These are phyloP conservation scores for Camillea tinctor DNA, from an alignment of 2,329 filamentous ascomycete species.

Conservation along the genomic window DNA sequence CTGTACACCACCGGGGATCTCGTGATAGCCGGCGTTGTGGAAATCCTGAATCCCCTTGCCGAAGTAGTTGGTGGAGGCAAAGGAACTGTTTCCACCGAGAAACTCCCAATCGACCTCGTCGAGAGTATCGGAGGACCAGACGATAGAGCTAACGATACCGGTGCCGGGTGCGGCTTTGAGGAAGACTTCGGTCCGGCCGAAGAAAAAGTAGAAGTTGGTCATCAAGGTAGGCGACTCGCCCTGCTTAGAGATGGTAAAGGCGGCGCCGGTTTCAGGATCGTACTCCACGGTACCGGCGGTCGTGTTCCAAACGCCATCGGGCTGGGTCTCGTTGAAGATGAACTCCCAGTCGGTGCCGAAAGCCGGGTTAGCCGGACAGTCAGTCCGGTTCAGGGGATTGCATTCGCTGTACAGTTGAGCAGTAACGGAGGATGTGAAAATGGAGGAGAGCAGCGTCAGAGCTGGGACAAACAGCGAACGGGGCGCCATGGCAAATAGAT, in stretches of 20 bases:
- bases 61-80: constrained; percentile 74
- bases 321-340: constrained; percentile 63
- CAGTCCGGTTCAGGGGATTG: constrained; percentile 67
- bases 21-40: constrained; percentile 61
- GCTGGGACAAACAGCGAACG: constrained; percentile 28
- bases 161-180: constrained; percentile 73
- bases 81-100: constrained; percentile 63
- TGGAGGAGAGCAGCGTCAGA: constrained; percentile 39
- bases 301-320: constrained; percentile 63
- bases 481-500: constrained; percentile 10
- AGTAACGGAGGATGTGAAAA: constrained; percentile 45
- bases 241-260: constrained; percentile 68
- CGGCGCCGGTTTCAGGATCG: constrained; percentile 59
- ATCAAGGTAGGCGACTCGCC: constrained; percentile 77
- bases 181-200: constrained; percentile 73
- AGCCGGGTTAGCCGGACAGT: constrained; percentile 69
- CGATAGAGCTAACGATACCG: constrained; percentile 79
- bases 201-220: constrained; percentile 83
- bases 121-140: constrained; percentile 78
- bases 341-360: constrained; percentile 64
- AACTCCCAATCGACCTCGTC: constrained; percentile 91
- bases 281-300: constrained; percentile 66
- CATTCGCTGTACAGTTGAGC: constrained; percentile 79
- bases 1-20: constrained; percentile 52
- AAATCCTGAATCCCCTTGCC: constrained; percentile 68